These are phyloP conservation scores for Verruconis gallopava DNA, from an alignment of 2,329 filamentous ascomycete species.

Conservation along the genomic window DNA sequence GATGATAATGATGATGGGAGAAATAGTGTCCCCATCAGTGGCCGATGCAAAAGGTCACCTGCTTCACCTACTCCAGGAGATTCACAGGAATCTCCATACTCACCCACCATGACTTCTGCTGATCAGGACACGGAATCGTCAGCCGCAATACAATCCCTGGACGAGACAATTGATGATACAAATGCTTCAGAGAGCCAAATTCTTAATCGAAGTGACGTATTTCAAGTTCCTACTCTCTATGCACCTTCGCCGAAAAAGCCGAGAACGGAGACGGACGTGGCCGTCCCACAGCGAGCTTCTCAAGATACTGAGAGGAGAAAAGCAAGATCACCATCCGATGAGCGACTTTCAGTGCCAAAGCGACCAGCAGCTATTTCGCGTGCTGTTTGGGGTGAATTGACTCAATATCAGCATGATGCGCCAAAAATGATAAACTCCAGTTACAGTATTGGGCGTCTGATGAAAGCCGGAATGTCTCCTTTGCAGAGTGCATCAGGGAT, in stretches of 20 bases:
- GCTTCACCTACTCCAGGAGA: conserved; percentile 14
- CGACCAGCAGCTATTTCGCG: conserved; percentile 1
- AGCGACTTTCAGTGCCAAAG: conserved; percentile 14
- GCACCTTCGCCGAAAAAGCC: conserved; percentile 13
- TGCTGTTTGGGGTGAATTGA: neutral
- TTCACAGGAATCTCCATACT: conserved; percentile 54
- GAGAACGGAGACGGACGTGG: conserved; percentile 15
- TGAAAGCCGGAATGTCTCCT: conserved; percentile 57
- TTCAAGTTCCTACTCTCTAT: conserved; percentile 60
- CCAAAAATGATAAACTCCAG: neutral
- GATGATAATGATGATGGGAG: conserved; percentile 14
- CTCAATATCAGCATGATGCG: neutral
- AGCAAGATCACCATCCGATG: conserved; percentile 25
- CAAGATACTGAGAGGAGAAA: conserved; percentile 24
- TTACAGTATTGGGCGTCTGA: conserved; percentile 39
- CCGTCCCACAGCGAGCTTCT: conserved; percentile 19
- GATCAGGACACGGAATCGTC: conserved; percentile 66
- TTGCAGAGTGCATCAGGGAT: conserved; percentile 72
- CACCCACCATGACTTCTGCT: conserved; percentile 53
- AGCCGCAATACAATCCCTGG: conserved; percentile 42
- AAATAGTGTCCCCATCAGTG: conserved; percentile 51
- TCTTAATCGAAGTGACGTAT: conserved; percentile 73
- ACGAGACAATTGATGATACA: conserved; percentile 54
- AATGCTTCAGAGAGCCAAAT: conserved; percentile 82
- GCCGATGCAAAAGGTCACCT: conserved; percentile 29